Percentiles rank a stretch among this genome's conserved stretches.
Conservation (phyloP, 1,139 yeast species). For the Hyphopichia fennica region DNA sequence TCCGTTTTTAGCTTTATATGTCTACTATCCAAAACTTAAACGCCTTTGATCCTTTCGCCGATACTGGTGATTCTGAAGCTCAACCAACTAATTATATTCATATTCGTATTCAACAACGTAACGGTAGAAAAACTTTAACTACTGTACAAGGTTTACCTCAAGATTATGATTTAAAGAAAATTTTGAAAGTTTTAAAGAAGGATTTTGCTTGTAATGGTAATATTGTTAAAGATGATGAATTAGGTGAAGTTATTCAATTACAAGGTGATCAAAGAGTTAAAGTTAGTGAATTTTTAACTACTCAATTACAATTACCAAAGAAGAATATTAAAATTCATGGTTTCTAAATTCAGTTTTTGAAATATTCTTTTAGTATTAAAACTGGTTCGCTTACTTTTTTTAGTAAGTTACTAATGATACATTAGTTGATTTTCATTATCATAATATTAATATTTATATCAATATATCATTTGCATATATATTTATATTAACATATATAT, state of each 20-base stretch:
- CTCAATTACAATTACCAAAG: constrained; percentile 87
- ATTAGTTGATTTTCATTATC: too few relatives aligned
- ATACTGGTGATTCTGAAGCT: constrained; percentile 98
- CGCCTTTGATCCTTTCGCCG: constrained; percentile 99
- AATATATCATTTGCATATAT: too few relatives aligned
- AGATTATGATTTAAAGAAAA: constrained; percentile 93
- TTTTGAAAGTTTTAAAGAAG: constrained; percentile 90
- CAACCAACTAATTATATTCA: constrained; percentile 95
- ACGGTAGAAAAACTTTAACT: constrained; percentile 98
- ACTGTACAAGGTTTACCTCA: constrained; percentile 97
- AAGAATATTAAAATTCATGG: constrained; percentile 98
- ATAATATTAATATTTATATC: too few relatives aligned
- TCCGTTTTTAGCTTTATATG: constrained; percentile 41
- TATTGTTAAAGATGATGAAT: constrained; percentile 92
- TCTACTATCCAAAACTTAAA: constrained; percentile 96
- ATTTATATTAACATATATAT: too few relatives aligned
- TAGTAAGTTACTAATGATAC: too few relatives aligned
- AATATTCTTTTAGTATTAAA: neutral
- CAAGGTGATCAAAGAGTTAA: constrained; percentile 99
- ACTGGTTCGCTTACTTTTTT: too few relatives aligned
- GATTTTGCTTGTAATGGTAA: constrained; percentile 99
- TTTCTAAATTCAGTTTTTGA: constrained; percentile 48
- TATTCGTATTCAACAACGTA: constrained; percentile 99
- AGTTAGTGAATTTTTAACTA: constrained; percentile 88
- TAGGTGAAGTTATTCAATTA: constrained; percentile 95